Percentiles rank a stretch among this genome's conserved stretches.
Evolutionary conservation across 2,329 filamentous ascomycete genomes (phyloP).

Genomic region (Talaromyces rugulosus): DNA sequence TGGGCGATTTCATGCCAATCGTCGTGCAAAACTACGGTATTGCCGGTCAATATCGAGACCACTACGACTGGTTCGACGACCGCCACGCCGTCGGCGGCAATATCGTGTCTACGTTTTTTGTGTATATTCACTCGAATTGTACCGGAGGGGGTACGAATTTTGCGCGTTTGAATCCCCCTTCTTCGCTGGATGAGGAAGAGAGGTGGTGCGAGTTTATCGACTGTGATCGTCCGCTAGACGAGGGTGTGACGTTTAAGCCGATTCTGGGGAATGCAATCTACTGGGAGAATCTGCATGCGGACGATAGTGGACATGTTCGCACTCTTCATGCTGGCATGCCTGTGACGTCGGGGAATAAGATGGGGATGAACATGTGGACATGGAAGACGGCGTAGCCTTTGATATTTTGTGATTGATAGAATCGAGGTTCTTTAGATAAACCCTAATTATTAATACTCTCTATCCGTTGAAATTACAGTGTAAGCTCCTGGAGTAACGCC

Average conservation of each 20-base stretch:
- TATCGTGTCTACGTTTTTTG: constrained; percentile 46
- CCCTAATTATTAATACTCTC: neutral
- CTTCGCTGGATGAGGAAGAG: constrained; percentile 18
- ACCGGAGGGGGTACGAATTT: constrained; percentile 50
- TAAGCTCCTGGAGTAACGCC: too few relatives aligned
- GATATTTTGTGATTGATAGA: neutral
- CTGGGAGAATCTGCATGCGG: constrained; percentile 46
- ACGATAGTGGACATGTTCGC: constrained; percentile 38
- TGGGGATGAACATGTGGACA: constrained; percentile 54
- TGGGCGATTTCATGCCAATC: constrained; percentile 41
- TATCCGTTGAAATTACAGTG: too few relatives aligned
- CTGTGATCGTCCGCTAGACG: constrained; percentile 47
- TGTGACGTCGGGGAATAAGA: constrained; percentile 44
- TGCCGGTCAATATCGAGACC: constrained; percentile 47
- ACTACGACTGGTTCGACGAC: constrained; percentile 51
- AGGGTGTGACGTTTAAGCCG: constrained; percentile 47
- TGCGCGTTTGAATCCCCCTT: constrained; percentile 39
- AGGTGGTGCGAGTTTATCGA: constrained; percentile 46
- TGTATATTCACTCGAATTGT: constrained; percentile 40
- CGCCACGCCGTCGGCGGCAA: constrained; percentile 41
- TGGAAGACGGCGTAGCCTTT: constrained; percentile 4
- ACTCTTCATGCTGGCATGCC: constrained; percentile 48
- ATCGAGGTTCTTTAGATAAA: neutral
- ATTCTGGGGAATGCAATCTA: constrained; percentile 47
- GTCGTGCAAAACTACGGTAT: constrained; percentile 47